Conservation (phyloP, 176 grass and related monocot genomes). For the Oryza officinalis region DNA sequence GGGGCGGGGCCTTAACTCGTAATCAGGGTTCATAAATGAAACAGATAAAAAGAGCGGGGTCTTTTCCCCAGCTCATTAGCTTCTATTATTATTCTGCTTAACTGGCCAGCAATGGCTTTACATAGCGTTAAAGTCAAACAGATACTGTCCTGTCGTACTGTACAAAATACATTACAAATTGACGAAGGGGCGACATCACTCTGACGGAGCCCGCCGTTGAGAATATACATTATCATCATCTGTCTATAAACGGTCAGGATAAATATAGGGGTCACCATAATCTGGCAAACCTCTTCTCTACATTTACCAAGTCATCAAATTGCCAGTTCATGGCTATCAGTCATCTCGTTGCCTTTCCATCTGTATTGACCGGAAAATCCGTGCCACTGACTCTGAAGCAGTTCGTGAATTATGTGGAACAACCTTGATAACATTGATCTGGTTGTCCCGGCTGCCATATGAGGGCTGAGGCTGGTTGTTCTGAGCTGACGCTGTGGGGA, state of each 20-base stretch:
- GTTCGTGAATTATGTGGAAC: constrained; percentile 74
- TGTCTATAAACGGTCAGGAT: background rate
- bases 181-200: background rate
- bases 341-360: constrained; percentile 72
- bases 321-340: background rate
- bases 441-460: constrained; percentile 46
- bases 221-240: background rate
- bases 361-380: constrained; percentile 88
- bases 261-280: background rate
- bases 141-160: background rate
- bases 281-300: background rate
- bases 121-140: background rate
- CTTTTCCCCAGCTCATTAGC: background rate
- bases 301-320: background rate
- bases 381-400: constrained; percentile 69
- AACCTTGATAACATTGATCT: constrained; percentile 61
- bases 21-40: background rate
- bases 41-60: background rate
- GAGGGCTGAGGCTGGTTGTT: constrained; percentile 41
- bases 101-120: background rate
- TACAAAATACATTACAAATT: background rate
- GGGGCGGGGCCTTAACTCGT: background rate
- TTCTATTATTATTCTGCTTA: background rate
- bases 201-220: background rate
- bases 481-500: constrained; percentile 34